Evolutionary conservation across 2,329 filamentous ascomycete species (phyloP), one percentile per base, ranked within the genome.

Genomic region (Tolypocladium nubicola): DNA sequence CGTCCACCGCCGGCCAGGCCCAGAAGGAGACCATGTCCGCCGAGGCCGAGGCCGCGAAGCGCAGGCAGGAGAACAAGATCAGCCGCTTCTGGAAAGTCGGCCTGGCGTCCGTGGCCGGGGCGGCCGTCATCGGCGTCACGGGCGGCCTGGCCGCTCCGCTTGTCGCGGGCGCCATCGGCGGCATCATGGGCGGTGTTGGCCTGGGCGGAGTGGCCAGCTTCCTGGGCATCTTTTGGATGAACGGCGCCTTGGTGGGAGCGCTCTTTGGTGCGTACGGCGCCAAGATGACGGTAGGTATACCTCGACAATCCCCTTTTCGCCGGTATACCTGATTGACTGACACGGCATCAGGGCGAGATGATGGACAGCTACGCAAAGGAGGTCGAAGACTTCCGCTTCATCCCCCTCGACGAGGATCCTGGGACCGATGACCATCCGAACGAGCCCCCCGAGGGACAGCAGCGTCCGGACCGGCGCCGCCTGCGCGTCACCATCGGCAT

Each of bases 181-280:
- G 87, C 1, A 79, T 96, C 2, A 89, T 96, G 82, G 89, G 90
- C 16, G 89, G 89, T 0, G 80, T 96, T 1, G 92, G 92, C 0
- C 76, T 96, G 1, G 92, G 90, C 26, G 89, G 90, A 0, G 88
- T 94, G 2, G 91, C 90, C 4, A 89, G 88, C 47, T 95, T 96
- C 64, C 73, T 97, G 3, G 91, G 92, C 0, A 85, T 92, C 16
- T 85, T 96, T 61, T 92, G 90, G 65, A 89, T 92, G 70, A 95
- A 91, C 57, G 84, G 88, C 0, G 88, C 93, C 1, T 77, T 97
- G 3, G 89, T 97, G 0, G 92, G 92, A 0, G 86, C 89, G 14
- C 75, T 97, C 0, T 97, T 97, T 67, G 92, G 92, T 1, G 92
- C 91, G 0, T 95, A 92, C 64, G 92, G 92, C 3, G 92, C 88